These are phyloP conservation scores for Penicillium sp. DNA, from an alignment of 2,329 filamentous ascomycete species.

Conservation along the genomic window DNA sequence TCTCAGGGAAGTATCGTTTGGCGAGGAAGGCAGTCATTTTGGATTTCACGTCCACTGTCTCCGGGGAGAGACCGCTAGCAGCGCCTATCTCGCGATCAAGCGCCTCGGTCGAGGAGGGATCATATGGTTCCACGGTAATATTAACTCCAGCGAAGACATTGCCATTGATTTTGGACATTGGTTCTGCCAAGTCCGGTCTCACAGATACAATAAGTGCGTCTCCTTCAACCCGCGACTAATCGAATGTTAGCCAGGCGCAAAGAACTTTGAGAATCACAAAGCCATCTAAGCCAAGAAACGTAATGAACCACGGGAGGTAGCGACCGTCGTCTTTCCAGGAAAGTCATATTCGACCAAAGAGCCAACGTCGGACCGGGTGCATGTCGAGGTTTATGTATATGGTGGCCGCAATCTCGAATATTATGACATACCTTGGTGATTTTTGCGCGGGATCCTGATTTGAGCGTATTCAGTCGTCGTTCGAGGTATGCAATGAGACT, in stretches of 20 bases:
- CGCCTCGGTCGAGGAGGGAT: slow-evolving; percentile 24
- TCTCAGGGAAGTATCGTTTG: slow-evolving; percentile 68
- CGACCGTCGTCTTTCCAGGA: slow-evolving; percentile 38
- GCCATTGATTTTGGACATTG: slow-evolving; percentile 67
- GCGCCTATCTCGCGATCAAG: slow-evolving; percentile 23
- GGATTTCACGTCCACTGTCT: slow-evolving; percentile 61
- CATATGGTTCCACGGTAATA: slow-evolving; percentile 57
- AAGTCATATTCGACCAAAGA: slow-evolving; percentile 16
- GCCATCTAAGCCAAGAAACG: slow-evolving; percentile 31
- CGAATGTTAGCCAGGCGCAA: slow-evolving; percentile 65
- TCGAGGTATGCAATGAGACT: slow-evolving; percentile 69
- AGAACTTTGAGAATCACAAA: slow-evolving; percentile 42
- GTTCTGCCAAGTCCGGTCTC: slow-evolving; percentile 63
- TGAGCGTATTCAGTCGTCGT: slow-evolving; percentile 62
- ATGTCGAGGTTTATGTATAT: slow-evolving; percentile 39
- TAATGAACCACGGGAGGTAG: slow-evolving; percentile 31
- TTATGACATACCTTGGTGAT: slow-evolving; percentile 76
- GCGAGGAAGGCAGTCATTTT: slow-evolving; percentile 71
- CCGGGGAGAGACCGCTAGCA: slow-evolving; percentile 42
- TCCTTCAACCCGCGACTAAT: slow-evolving; percentile 69
- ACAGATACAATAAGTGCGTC: slow-evolving; percentile 69
- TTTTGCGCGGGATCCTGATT: slow-evolving; percentile 56
- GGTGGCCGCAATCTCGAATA: slow-evolving; percentile 40
- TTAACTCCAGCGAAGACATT: slow-evolving; percentile 67
- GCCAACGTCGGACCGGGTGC: slow-evolving; percentile 39